A percentile compares a stretch with the other conserved stretches of the same genome.
Evolutionary conservation across 352 stramenopile genomes (phyloP).

Genomic region (Aphanomyces astaci): DNA sequence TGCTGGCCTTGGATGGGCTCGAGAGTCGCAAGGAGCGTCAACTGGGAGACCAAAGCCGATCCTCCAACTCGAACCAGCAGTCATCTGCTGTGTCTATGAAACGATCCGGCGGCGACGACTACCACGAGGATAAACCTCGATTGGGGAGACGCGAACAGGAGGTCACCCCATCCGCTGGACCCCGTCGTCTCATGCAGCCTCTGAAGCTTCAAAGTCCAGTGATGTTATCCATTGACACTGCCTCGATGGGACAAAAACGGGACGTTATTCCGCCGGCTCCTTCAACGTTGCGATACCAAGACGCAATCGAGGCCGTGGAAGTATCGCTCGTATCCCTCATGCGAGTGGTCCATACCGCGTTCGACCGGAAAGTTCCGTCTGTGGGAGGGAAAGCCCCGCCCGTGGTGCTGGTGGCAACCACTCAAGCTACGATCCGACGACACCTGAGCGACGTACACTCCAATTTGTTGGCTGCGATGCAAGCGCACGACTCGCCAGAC

Average conservation of each 20-base stretch:
- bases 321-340: conserved; percentile 12
- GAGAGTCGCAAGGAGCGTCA: background rate
- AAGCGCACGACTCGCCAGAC: conserved; percentile 1
- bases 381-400: background rate
- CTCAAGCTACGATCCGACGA: conserved; percentile 11
- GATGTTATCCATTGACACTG: background rate
- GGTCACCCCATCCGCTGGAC: background rate
- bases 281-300: background rate
- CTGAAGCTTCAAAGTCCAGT: conserved; percentile 2
- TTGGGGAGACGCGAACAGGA: background rate
- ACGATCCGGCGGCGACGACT: background rate
- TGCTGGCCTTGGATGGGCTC: background rate
- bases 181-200: background rate
- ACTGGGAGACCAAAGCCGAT: background rate
- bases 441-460: conserved; percentile 12
- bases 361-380: conserved; percentile 5
- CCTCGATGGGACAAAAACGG: too few species aligned
- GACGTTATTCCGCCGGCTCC: too few species aligned
- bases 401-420: background rate
- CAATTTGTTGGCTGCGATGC: conserved; percentile 9
- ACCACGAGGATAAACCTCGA: background rate
- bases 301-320: conserved; percentile 14
- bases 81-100: background rate
- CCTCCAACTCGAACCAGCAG: background rate
- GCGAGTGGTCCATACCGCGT: background rate